phyloP scores from a whole-genome alignment of 495 filamentous ascomycete species.

The Lasiosphaeris hirsuta region DNA sequence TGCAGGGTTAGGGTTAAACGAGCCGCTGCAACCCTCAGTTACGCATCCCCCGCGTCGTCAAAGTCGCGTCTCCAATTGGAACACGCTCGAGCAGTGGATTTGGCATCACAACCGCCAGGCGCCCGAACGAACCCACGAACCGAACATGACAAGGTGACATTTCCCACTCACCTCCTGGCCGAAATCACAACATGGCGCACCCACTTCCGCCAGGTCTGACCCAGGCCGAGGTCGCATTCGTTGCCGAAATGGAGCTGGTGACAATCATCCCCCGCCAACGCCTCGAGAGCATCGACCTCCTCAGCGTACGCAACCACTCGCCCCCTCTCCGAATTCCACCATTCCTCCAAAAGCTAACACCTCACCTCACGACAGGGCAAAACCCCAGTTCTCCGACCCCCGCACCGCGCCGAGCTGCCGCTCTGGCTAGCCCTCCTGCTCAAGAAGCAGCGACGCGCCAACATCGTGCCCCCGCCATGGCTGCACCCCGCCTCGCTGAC shows the following conservation, averaged over 20 bases:
- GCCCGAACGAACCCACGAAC: no score
- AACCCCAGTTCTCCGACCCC: constrained; percentile 71
- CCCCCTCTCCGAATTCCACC: constrained; percentile 16
- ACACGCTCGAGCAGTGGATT: no score
- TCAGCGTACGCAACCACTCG: constrained; percentile 61
- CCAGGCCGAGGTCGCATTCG: constrained; percentile 86
- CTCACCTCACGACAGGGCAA: constrained; percentile 65
- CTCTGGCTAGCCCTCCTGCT: constrained; percentile 97
- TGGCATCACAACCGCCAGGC: no score
- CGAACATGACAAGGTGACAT: constrained; percentile 4
- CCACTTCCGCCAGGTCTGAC: constrained; percentile 79
- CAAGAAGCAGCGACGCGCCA: constrained; percentile 90
- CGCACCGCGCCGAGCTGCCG: constrained; percentile 74
- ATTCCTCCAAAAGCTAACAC: constrained; percentile 12
- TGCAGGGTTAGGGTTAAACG: no score
- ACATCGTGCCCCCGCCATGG: constrained; percentile 90
- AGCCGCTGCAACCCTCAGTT: no score
- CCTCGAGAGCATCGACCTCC: constrained; percentile 77
- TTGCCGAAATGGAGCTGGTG: constrained; percentile 95
- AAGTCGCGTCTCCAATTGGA: no score
- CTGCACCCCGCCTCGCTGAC: constrained; percentile 68
- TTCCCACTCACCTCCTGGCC: neutral
- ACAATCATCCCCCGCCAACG: constrained; percentile 89
- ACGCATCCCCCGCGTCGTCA: no score
- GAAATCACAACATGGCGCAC: constrained; percentile 63